phyloP scores from a whole-genome alignment of 2,329 filamentous ascomycete genomes.

The Xylariaceae sp. region DNA sequence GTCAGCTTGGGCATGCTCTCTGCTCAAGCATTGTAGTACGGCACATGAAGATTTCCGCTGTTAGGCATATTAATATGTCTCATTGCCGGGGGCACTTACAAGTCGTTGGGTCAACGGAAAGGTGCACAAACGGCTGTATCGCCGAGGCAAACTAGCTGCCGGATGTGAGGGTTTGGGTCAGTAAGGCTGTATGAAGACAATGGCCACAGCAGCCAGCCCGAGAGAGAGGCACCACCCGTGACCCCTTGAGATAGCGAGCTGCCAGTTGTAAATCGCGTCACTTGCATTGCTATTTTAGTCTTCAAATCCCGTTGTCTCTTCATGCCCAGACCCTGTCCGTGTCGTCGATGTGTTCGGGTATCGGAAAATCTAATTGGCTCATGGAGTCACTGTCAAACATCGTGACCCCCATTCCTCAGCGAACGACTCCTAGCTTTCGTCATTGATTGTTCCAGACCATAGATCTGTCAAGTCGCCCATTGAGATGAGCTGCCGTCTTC shows the following conservation, averaged over 20 bases:
- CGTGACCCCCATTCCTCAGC: constrained; percentile 1
- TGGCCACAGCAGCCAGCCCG: constrained; percentile 28
- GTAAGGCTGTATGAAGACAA: constrained; percentile 25
- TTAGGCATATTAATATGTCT: constrained; percentile 21
- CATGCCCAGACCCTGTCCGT: constrained; percentile 7
- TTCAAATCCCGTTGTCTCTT: constrained; percentile 18
- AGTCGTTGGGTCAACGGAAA: constrained; percentile 36
- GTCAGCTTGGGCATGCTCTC: constrained; percentile 21
- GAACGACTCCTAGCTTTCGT: constrained; percentile 1
- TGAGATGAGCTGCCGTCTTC: not conserved
- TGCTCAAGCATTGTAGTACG: constrained; percentile 21
- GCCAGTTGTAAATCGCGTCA: not conserved
- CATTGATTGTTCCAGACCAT: constrained; percentile 3
- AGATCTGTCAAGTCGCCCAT: not conserved
- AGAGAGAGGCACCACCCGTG: constrained; percentile 30
- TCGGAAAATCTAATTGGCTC: constrained; percentile 16
- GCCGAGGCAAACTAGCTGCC: constrained; percentile 23
- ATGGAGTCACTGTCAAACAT: constrained; percentile 14
- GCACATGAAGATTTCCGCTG: constrained; percentile 24
- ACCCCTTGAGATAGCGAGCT: constrained; percentile 3
- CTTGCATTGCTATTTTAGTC: constrained; percentile 13
- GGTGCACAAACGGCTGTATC: constrained; percentile 37
- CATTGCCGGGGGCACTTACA: constrained; percentile 26
- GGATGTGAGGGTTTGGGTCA: constrained; percentile 14
- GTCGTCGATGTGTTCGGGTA: constrained; percentile 17